Evolutionary conservation across 164 flowering plant genomes (phyloP).

Genomic region (Dillenia suffruticosa): DNA sequence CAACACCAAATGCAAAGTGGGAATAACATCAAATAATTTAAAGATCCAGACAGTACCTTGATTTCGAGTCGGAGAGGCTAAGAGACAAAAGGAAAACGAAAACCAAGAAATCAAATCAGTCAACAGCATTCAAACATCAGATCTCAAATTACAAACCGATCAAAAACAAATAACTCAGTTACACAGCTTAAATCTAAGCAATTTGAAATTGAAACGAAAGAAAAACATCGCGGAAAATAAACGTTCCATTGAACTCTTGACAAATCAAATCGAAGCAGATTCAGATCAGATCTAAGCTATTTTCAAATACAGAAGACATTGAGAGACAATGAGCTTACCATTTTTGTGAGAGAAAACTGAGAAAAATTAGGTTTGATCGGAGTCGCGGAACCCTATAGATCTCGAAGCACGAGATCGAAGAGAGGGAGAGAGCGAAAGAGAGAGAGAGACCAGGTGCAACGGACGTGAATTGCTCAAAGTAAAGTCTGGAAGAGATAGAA

Average conservation of each 20-base stretch:
- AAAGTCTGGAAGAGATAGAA: neutral
- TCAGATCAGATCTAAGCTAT: conserved; percentile 29
- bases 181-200: neutral
- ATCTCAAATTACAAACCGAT: conserved; percentile 17
- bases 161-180: neutral
- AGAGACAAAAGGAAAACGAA: conserved; percentile 6
- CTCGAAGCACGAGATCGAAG: no score
- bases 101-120: conserved; percentile 17
- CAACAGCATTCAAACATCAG: conserved; percentile 15
- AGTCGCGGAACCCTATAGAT: conserved; percentile 8
- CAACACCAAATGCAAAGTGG: neutral
- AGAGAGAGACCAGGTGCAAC: neutral
- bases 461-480: neutral
- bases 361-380: neutral
- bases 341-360: conserved; percentile 16
- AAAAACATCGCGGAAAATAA: neutral
- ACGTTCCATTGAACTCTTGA: neutral
- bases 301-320: neutral
- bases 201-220: neutral
- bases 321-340: conserved; percentile 20
- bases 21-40: neutral
- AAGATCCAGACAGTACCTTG: conserved; percentile 50
- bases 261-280: conserved; percentile 12
- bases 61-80: conserved; percentile 96
- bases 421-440: neutral